phyloP scores from a whole-genome alignment of 495 filamentous ascomycete species.

The Neurospora pannonica region DNA sequence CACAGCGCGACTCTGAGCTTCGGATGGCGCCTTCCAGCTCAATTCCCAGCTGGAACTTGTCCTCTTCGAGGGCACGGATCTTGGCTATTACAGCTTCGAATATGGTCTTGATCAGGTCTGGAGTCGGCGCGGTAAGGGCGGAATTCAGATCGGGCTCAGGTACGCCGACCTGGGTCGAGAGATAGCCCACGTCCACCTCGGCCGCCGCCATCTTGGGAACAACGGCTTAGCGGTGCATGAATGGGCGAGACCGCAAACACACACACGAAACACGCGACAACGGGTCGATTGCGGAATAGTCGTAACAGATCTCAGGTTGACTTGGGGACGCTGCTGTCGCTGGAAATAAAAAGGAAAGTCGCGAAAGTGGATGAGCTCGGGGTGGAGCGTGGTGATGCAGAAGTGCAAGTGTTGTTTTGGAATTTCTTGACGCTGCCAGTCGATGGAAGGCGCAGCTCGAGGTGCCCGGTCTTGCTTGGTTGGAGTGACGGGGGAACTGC shows the following conservation, averaged over 20 bases:
- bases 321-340: neutral
- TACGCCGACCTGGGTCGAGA: constrained; percentile 65
- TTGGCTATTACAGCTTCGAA: constrained; percentile 59
- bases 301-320: neutral
- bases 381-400: neutral
- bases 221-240: constrained; percentile 11
- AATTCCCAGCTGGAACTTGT: constrained; percentile 80
- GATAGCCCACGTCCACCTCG: constrained; percentile 63
- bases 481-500: neutral
- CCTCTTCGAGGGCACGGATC: constrained; percentile 72
- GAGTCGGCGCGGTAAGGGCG: constrained; percentile 62
- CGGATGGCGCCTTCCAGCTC: constrained; percentile 85
- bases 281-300: neutral
- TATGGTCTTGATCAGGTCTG: constrained; percentile 62
- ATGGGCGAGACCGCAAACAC: neutral
- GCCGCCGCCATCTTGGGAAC: constrained; percentile 59
- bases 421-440: neutral
- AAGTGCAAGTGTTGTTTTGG: neutral
- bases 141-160: constrained; percentile 56
- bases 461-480: neutral
- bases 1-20: constrained; percentile 67
- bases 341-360: neutral
- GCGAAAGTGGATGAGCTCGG: neutral
- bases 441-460: neutral
- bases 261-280: neutral